Percentiles rank a stretch among this genome's conserved stretches.
phyloP scores from a whole-genome alignment of 345 rosid genomes.

The Brassica rapa region DNA sequence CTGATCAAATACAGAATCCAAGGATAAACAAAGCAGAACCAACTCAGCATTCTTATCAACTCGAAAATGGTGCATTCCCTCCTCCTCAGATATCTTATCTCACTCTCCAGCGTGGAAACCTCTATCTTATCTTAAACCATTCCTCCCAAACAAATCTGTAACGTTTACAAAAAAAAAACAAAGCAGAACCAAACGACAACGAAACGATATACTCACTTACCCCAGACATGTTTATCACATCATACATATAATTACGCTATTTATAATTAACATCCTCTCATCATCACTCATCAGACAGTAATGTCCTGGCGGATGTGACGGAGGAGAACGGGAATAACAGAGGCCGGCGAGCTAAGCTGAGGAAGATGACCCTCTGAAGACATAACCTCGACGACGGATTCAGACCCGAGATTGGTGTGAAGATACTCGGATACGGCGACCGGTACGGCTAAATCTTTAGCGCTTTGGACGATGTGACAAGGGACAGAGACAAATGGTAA shows the following conservation, averaged over 20 bases:
- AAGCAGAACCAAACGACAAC: neutral
- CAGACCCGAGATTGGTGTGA: neutral
- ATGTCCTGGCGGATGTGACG: neutral
- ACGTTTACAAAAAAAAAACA: conserved; percentile 9
- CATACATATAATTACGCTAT: neutral
- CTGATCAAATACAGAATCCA: neutral
- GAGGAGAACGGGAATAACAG: neutral
- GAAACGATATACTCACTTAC: neutral
- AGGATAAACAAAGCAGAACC: conserved; percentile 27
- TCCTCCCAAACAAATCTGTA: conserved; percentile 69
- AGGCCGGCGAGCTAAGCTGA: neutral
- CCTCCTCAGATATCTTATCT: conserved; percentile 48
- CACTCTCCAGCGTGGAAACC: conserved; percentile 42
- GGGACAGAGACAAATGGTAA: neutral
- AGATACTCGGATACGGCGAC: neutral
- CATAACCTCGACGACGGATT: neutral
- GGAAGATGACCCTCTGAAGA: neutral
- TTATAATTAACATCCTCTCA: too few species aligned
- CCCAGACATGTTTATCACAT: neutral
- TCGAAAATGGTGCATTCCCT: conserved; percentile 74
- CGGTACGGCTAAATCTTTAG: neutral
- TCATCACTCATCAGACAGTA: too few species aligned
- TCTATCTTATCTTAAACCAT: conserved; percentile 54
- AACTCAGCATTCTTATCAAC: conserved; percentile 72
- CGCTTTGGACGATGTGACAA: neutral